Conservation (phyloP, 345 rosid species). For the Populus deltoides region DNA sequence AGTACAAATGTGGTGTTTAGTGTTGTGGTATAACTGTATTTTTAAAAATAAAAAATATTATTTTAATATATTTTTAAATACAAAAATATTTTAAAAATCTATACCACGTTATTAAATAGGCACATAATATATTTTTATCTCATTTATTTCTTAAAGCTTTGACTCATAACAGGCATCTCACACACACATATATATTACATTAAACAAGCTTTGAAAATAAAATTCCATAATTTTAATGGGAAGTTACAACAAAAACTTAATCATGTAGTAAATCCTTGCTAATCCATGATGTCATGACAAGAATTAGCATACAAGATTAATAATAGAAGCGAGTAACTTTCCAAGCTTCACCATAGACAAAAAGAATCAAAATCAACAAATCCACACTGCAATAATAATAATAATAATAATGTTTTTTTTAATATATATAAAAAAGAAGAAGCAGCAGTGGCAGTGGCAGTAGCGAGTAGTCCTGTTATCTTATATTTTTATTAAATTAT, state of each 20-base stretch:
- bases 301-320: not conserved
- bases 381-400: not conserved
- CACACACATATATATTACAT: not conserved
- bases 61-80: too few relatives aligned
- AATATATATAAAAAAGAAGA: too few relatives aligned
- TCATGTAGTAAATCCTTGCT: not conserved
- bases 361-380: not conserved
- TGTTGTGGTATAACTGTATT: accelerated
- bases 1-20: too few relatives aligned
- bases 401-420: not conserved
- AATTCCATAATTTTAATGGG: not conserved
- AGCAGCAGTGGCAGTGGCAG: not conserved
- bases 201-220: not conserved
- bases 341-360: not conserved
- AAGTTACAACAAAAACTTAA: not conserved
- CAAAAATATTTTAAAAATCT: too few relatives aligned
- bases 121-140: not conserved
- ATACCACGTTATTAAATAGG: accelerated
- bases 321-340: not conserved
- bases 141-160: accelerated
- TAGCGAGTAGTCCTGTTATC: not conserved
- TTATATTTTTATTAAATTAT: not conserved
- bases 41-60: too few relatives aligned
- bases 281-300: not conserved
- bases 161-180: accelerated